phyloP scores from a whole-genome alignment of 768 basidiomycete species.

The Lentinula edodes region DNA sequence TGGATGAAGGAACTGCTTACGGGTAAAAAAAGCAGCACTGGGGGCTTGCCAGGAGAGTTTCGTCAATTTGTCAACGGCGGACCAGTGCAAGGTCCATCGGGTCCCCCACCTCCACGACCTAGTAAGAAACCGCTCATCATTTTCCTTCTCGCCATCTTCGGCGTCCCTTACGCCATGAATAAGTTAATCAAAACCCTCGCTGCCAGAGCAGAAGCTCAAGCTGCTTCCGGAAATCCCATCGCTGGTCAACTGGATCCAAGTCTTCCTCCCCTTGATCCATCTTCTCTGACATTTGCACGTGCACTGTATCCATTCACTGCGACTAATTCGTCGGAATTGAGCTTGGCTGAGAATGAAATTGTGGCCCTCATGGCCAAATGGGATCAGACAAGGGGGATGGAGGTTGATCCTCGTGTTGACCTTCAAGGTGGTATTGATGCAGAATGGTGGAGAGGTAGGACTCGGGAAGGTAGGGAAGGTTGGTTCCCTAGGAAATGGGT shows the following conservation, averaged over 20 bases:
- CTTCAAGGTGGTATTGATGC: conserved; percentile 39
- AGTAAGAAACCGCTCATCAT: conserved; percentile 88
- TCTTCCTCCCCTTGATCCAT: conserved; percentile 69
- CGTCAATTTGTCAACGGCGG: conserved; percentile 67
- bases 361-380: conserved; percentile 85
- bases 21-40: conserved; percentile 23
- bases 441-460: conserved; percentile 96
- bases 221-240: conserved; percentile 24
- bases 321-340: conserved; percentile 71
- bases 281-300: conserved; percentile 76
- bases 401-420: conserved; percentile 60
- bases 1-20: conserved; percentile 73
- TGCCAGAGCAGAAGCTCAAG: conserved; percentile 50
- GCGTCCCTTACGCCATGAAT: conserved; percentile 91
- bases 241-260: conserved; percentile 30
- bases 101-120: conserved; percentile 47
- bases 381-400: conserved; percentile 61
- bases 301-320: conserved; percentile 76
- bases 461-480: conserved; percentile 84
- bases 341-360: conserved; percentile 83
- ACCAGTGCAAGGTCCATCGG: conserved; percentile 45
- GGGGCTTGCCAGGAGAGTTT: conserved; percentile 60
- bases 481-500: conserved; percentile 96
- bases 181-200: conserved; percentile 77
- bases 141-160: conserved; percentile 91